Evolutionary conservation across 108 stramenopile species (phyloP).

Genomic region (Discostella stelligeroides): DNA sequence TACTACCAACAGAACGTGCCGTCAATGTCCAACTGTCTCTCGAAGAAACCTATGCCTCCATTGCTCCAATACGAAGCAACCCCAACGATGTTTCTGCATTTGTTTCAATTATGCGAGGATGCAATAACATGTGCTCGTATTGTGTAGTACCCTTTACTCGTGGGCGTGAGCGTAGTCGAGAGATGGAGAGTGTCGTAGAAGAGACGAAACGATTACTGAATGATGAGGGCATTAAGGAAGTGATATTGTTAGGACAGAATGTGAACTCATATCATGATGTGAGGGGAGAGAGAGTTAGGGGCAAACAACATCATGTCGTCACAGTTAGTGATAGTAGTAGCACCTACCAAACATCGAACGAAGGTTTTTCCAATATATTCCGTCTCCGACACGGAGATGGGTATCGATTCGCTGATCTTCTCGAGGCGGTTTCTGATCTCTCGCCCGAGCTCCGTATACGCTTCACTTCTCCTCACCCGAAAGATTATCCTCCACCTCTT

Average conservation of each 20-base stretch:
- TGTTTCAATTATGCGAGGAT: constrained; percentile 96
- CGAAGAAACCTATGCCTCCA: constrained; percentile 98
- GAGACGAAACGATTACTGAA: constrained; percentile 76
- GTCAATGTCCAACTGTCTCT: constrained; percentile 91
- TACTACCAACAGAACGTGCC: constrained; percentile 50
- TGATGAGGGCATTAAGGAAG: constrained; percentile 89
- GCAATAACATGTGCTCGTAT: constrained; percentile 97
- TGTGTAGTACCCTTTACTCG: constrained; percentile 99
- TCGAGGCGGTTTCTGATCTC: constrained; percentile 79
- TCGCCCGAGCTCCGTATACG: constrained; percentile 95
- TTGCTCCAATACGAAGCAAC: constrained; percentile 82
- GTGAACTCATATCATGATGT: constrained; percentile 98
- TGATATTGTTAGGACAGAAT: constrained; percentile 96
- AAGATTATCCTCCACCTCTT: constrained; percentile 94
- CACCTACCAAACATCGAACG: constrained; percentile 73
- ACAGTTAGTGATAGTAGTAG: constrained; percentile 1
- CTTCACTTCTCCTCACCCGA: constrained; percentile 98
- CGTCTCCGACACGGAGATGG: constrained; percentile 79
- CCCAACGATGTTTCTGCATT: constrained; percentile 79
- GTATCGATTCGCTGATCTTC: constrained; percentile 93
- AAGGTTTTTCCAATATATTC: constrained; percentile 87
- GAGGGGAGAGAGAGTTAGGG: constrained; percentile 36
- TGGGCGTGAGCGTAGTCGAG: constrained; percentile 91
- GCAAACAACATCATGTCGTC: not conserved
- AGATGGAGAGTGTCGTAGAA: constrained; percentile 84